These are phyloP conservation scores for Miscanthus lutarioriparius DNA, from an alignment of 176 grass and related monocot species.

Conservation along the genomic window DNA sequence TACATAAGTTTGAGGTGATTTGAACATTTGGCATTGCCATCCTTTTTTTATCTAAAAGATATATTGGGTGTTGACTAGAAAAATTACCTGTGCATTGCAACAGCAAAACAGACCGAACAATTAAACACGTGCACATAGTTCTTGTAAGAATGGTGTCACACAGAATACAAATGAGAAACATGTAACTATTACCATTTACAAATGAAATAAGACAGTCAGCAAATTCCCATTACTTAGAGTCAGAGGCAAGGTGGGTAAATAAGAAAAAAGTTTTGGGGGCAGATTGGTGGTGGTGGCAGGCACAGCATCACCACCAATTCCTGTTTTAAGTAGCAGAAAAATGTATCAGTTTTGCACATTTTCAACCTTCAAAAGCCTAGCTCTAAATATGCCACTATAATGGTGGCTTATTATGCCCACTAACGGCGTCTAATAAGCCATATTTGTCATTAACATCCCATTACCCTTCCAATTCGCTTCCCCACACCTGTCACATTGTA, in stretches of 20 bases:
- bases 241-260: not conserved
- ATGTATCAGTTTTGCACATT: not conserved
- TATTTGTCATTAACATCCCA: not conserved
- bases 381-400: not conserved
- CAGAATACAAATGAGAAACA: not conserved
- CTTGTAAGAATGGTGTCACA: not conserved
- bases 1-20: not conserved
- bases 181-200: not conserved
- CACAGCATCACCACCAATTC: not conserved
- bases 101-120: not conserved
- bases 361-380: not conserved
- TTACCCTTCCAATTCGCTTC: too few species aligned
- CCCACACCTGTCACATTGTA: too few species aligned
- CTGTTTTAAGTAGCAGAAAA: not conserved
- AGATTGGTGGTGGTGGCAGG: not conserved
- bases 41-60: not conserved
- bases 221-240: not conserved
- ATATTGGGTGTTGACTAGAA: not conserved
- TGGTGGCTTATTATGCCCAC: not conserved
- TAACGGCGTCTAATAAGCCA: not conserved
- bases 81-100: not conserved
- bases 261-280: not conserved
- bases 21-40: not conserved
- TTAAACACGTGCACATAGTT: not conserved
- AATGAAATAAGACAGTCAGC: not conserved